Evolutionary conservation across 1,284 basidiomycete species (phyloP).

Genomic region (Pascua sp.): DNA sequence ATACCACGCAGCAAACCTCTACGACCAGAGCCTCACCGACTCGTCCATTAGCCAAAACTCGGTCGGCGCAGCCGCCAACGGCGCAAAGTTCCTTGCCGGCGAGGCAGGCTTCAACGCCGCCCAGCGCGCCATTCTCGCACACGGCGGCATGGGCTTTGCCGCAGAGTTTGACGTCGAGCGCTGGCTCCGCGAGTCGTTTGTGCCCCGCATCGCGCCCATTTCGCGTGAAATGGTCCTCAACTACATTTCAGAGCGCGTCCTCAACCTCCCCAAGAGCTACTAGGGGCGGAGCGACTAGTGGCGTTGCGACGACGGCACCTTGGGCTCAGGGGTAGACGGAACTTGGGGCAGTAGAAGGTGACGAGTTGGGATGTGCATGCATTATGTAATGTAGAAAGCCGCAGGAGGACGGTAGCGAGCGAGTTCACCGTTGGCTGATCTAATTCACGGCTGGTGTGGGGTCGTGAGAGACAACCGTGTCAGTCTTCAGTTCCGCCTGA

Average conservation of each 20-base stretch:
- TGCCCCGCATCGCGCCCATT: slow-evolving; percentile 18
- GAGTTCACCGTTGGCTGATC: too few species aligned
- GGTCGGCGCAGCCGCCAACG: slow-evolving; percentile 17
- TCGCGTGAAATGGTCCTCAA: slow-evolving; percentile 21
- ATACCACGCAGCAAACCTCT: slow-evolving; percentile 20
- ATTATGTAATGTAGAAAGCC: too few species aligned
- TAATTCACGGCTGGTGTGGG: too few species aligned
- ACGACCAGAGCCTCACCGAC: slow-evolving; percentile 14
- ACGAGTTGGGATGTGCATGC: too few species aligned
- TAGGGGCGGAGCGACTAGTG: not conserved
- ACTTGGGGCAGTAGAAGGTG: too few species aligned
- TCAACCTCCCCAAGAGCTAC: slow-evolving; percentile 20
- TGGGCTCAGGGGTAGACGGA: too few species aligned
- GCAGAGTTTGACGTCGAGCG: slow-evolving; percentile 21
- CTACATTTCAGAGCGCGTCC: slow-evolving; percentile 18
- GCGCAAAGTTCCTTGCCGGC: slow-evolving; percentile 16
- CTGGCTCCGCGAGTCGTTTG: slow-evolving; percentile 15
- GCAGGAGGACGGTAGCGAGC: too few species aligned
- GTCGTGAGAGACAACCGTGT: too few species aligned
- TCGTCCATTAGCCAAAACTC: slow-evolving; percentile 8
- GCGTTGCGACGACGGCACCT: not conserved
- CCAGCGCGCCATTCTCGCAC: slow-evolving; percentile 15
- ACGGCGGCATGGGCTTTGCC: slow-evolving; percentile 21
- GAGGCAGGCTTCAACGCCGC: slow-evolving; percentile 19
- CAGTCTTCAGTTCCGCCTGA: too few species aligned